These are phyloP conservation scores for Calonectria pseudoturangicola DNA, from an alignment of 2,329 filamentous ascomycete species.

Conservation along the genomic window DNA sequence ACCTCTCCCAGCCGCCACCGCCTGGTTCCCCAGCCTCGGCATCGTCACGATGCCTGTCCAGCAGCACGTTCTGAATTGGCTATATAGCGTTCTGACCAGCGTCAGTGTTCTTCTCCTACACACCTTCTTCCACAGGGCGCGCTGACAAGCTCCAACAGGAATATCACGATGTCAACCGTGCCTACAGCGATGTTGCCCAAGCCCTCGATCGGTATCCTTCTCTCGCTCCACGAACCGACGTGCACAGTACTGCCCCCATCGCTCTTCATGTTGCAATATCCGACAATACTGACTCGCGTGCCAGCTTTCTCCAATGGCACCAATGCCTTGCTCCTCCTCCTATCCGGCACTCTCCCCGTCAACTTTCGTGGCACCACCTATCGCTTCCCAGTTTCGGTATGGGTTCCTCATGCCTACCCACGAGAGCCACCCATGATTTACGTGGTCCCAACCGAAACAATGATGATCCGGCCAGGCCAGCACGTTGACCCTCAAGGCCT, in stretches of 20 bases:
- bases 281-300: constrained; percentile 38
- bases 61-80: constrained; percentile 94
- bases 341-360: constrained; percentile 93
- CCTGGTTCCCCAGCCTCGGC: constrained; percentile 10
- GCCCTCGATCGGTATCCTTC: constrained; percentile 86
- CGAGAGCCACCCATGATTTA: constrained; percentile 90
- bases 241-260: constrained; percentile 81
- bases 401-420: constrained; percentile 94
- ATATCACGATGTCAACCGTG: constrained; percentile 93
- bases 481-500: constrained; percentile 95
- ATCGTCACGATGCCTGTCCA: constrained; percentile 79
- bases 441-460: constrained; percentile 90
- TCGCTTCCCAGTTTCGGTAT: constrained; percentile 92
- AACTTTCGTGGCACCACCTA: constrained; percentile 92
- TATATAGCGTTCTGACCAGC: constrained; percentile 91
- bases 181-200: constrained; percentile 93
- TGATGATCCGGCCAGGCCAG: constrained; percentile 93
- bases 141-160: constrained; percentile 73
- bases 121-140: constrained; percentile 5
- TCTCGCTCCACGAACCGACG: constrained; percentile 90
- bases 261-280: constrained; percentile 51
- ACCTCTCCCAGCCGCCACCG: constrained; percentile 19
- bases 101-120: constrained; percentile 65
- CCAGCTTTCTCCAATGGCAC: constrained; percentile 91
- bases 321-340: constrained; percentile 89